Conservation (phyloP, 352 stramenopile genomes). For the Elongisporangium undulatum region DNA sequence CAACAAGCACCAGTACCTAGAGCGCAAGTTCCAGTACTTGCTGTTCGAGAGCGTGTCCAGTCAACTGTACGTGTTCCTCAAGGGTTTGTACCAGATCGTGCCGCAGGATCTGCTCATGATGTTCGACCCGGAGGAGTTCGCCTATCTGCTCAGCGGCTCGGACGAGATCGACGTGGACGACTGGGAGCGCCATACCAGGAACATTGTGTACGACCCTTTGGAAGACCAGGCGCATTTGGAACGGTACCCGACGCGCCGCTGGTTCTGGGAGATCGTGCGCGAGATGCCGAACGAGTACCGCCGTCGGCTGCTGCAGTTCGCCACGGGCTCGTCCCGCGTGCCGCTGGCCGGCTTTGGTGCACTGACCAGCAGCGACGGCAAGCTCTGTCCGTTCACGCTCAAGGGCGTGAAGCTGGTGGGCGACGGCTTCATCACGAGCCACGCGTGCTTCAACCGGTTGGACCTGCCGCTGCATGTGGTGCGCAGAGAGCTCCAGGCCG, state of each 20-base stretch:
- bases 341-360: conserved; percentile 37
- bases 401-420: conserved; percentile 25
- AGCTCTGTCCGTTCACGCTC: conserved; percentile 45
- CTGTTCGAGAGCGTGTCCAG: conserved; percentile 84
- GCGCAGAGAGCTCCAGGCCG: conserved; percentile 61
- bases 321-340: conserved; percentile 49
- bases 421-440: conserved; percentile 37
- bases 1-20: conserved; percentile 90
- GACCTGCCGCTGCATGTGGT: conserved; percentile 92
- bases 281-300: conserved; percentile 44
- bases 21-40: conserved; percentile 88
- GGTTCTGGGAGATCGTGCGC: conserved; percentile 71
- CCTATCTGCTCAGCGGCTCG: conserved; percentile 92
- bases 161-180: conserved; percentile 93
- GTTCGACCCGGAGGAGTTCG: conserved; percentile 95
- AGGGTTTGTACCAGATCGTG: conserved; percentile 94
- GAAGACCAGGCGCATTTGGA: no score
- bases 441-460: conserved; percentile 80
- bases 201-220: no score
- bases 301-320: conserved; percentile 44
- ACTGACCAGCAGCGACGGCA: conserved; percentile 45
- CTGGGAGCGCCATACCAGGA: conserved; percentile 83
- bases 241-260: no score
- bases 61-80: conserved; percentile 79
- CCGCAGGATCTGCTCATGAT: conserved; percentile 88